phyloP scores from a whole-genome alignment of 306 rosid species.

The Dalbergia cultrata region DNA sequence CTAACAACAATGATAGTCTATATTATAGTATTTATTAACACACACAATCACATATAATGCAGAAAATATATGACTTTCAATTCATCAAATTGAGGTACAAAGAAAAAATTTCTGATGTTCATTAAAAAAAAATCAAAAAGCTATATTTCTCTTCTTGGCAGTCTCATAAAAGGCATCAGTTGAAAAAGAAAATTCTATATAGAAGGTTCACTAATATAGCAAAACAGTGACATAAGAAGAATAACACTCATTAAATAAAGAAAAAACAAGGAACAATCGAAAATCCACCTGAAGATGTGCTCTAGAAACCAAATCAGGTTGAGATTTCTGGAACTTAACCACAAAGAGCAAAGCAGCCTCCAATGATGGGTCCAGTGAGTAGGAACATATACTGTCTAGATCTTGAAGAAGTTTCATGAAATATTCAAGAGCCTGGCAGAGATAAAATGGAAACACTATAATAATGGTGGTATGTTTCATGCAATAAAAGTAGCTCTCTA shows the following conservation, averaged over 20 bases:
- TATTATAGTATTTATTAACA: not conserved
- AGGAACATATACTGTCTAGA: conserved; percentile 77
- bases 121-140: not conserved
- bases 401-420: conserved; percentile 87
- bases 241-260: conserved; percentile 22
- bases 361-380: conserved; percentile 71
- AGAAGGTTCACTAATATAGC: conserved; percentile 15
- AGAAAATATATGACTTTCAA: conserved; percentile 27
- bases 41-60: conserved; percentile 23
- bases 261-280: conserved; percentile 33
- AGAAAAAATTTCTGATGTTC: not conserved
- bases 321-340: conserved; percentile 86
- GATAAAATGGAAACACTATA: conserved; percentile 46
- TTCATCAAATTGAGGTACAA: conserved; percentile 13
- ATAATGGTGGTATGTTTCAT: conserved; percentile 4
- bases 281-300: conserved; percentile 91
- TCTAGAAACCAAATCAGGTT: conserved; percentile 95
- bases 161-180: conserved; percentile 10
- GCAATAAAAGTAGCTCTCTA: conserved; percentile 33
- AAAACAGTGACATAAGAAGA: conserved; percentile 18
- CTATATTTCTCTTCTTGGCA: conserved; percentile 5
- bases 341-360: conserved; percentile 85
- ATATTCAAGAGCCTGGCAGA: conserved; percentile 84
- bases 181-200: conserved; percentile 20
- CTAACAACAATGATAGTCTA: not conserved